Base-by-base conservation (phyloP, 495 filamentous ascomycete genomes). In the Penicillium pulvis region DNA sequence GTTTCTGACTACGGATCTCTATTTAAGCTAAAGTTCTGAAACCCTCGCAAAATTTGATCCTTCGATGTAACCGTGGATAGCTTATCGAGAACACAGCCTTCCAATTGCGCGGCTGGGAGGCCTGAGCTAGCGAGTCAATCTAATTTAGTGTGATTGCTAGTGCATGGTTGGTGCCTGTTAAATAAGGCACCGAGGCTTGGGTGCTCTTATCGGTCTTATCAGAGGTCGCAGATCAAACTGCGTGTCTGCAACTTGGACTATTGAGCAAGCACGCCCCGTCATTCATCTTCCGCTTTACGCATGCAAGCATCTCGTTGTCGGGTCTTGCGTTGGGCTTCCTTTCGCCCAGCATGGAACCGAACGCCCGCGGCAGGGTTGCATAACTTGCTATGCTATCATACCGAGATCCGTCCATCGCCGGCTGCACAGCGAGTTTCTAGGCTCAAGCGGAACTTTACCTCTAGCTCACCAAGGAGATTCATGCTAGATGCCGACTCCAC, bases 401-500 rank as follows among this genome's bases (percentile, higher is more conserved):
- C 16, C 48, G 33, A 55, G 28, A 57, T 46, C 24, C 50, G 44
- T 33, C 35, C 31, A 54, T 41, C 55, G n/a, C 46, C 44, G 17
- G 17, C 35, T 28, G 52, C 41, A 24, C 61, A 51, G 28, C 39
- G 28, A n/a, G 35, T 24, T 30, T 26, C 44, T 8, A 20, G 31
- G 12, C 49, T 50, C 42, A 16, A 28, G 23, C 68, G 74, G 33
- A 35, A 31, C 14, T 76, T 78, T 54, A 72, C 70, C 4, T 63
- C 60, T 5, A 63, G 66, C 5, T 3, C 24, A 2, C 55, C 49
- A 0, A 17, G 19, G 12, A 49, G n/a, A 1, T 69, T 70, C 17
- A 61, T 71, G 53, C 54, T 71, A 36, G 70, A 74, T 58, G 65
- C 63, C 0, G 72, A 79, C 14, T 77, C 75, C 1, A 98, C 94